A percentile compares a stretch with the other conserved stretches of the same genome.
These are phyloP conservation scores for Syzygium aqueum DNA, from an alignment of 345 rosid genomes.

Conservation along the genomic window DNA sequence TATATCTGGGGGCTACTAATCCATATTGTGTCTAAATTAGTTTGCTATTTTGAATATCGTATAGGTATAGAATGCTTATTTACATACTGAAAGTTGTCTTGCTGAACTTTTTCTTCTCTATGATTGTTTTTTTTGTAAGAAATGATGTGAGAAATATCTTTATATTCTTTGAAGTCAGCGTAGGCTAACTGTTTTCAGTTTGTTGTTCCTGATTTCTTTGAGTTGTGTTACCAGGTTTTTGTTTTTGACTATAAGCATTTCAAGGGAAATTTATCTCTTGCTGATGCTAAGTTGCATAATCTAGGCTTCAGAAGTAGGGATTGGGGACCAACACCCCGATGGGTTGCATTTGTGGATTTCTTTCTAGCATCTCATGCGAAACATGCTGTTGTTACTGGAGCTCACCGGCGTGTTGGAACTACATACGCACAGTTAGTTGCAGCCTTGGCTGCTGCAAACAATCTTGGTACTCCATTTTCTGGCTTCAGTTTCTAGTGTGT, in stretches of 20 bases:
- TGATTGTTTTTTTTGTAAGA: neutral
- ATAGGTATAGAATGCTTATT: neutral
- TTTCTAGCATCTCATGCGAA: conserved; percentile 89
- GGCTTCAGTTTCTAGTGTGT: neutral
- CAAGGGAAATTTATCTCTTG: conserved; percentile 45
- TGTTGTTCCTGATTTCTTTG: neutral
- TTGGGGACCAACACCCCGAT: conserved; percentile 99
- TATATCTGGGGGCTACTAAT: neutral
- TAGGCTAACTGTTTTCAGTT: neutral
- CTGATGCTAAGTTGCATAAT: conserved; percentile 23
- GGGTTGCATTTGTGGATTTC: conserved; percentile 99
- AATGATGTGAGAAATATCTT: neutral
- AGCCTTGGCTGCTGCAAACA: conserved; percentile 80
- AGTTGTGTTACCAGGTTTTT: conserved; percentile 46
- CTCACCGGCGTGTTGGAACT: conserved; percentile 87
- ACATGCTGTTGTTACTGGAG: conserved; percentile 72
- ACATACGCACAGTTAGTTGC: conserved; percentile 89
- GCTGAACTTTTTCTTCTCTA: neutral
- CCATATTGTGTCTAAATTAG: neutral
- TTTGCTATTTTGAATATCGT: neutral
- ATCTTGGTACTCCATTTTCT: conserved; percentile 38
- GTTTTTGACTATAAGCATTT: conserved; percentile 69
- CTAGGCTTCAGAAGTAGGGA: conserved; percentile 73
- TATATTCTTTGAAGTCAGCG: neutral
- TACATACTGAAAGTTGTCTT: neutral